Evolutionary conservation across 2,329 filamentous ascomycete species (phyloP).

Genomic region (Penicillium italicum): DNA sequence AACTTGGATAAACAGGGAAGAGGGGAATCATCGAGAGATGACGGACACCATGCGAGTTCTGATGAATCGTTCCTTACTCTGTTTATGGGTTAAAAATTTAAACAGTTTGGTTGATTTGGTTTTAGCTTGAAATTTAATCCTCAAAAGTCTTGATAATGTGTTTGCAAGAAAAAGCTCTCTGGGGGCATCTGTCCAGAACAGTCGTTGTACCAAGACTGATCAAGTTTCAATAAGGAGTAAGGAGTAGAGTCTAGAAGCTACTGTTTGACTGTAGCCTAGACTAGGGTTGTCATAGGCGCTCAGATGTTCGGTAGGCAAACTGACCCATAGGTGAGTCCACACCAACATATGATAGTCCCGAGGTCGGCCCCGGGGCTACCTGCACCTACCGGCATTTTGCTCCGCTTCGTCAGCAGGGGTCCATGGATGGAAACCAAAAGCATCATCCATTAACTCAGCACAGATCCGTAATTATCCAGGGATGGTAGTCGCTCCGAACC

Average conservation of each 20-base stretch:
- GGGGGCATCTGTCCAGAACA: neutral
- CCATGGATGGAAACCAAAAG: neutral
- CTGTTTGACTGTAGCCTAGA: neutral
- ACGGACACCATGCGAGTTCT: neutral
- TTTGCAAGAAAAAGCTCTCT: neutral
- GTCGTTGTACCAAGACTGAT: neutral
- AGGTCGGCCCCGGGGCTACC: neutral
- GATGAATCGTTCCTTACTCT: neutral
- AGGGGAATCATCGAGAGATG: neutral
- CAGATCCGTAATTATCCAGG: neutral
- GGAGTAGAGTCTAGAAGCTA: neutral
- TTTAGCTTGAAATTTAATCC: neutral
- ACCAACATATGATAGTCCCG: neutral
- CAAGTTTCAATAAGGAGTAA: neutral
- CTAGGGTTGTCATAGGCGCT: too few relatives aligned
- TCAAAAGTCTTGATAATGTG: neutral
- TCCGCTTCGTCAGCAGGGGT: neutral
- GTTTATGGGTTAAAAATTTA: too few relatives aligned
- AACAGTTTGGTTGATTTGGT: neutral
- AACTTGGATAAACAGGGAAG: conserved; percentile 2
- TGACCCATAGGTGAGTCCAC: neutral
- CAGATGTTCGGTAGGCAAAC: too few relatives aligned
- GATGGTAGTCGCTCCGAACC: neutral
- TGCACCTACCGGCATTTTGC: neutral
- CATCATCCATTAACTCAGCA: neutral